Evolutionary conservation across 2,329 filamentous ascomycete genomes (phyloP), one percentile per base, ranked within the genome.

Genomic region (Setomelanomma holmii): DNA sequence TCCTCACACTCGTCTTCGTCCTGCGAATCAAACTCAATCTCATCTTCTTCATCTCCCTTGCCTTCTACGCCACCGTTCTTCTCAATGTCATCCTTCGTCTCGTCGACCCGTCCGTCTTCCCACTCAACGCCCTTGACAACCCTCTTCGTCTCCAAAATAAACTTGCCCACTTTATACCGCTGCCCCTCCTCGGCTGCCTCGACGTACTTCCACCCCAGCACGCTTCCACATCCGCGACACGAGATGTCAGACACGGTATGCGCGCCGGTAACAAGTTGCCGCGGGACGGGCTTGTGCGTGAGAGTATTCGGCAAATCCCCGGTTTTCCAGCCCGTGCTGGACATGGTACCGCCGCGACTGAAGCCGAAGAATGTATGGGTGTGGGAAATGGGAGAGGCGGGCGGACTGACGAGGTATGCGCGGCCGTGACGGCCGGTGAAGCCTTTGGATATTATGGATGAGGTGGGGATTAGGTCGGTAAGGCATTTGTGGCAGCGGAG

Each of bases 1-100:
- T 87, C 85, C 70, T 88, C 85, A 54, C 85, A 87, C 71, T 88
- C 85, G 54, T 87, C 85, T 63, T 88, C 85, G 66, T 88, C 85
- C 71, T 87, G 82, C 51, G 81, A 84, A 63, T 88, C 85, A 63
- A 88, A 88, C 63, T 86, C 81, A 3, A 84, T 56, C n/a, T 76
- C 27, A 30, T 30, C 27, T 14, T 30, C 27, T 10, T 14, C 5
- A 10, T 50, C 52, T n/a, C 17, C 36, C 5, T 34, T 43, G 12
- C 17, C 21, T 4, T 27, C 23, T 3, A 20, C 16, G 20, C 14
- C n/a, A 27, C 45, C 23, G 1, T 23, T 12, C 16, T 24, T 16
- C 20, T 41, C 39, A 7, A 14, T 8, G 20, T 34, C 49, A 1
- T 20, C 43, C 5, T 20, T 5, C 2, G 23, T 72, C 2, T 49